Base-by-base conservation (phyloP, 805 yeast species). In the Maudiozyma bulderi region DNA sequence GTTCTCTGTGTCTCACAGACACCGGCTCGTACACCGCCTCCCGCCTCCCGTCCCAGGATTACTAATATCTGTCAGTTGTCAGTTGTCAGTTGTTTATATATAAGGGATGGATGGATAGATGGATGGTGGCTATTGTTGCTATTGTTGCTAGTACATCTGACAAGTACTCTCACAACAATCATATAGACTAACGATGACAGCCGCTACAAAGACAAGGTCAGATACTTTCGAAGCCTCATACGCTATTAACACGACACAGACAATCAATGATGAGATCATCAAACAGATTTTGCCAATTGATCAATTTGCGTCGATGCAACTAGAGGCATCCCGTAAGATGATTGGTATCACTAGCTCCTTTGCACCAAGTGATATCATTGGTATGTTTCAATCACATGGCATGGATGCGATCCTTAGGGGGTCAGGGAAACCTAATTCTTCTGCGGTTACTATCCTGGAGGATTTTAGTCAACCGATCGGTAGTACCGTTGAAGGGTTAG, bases 341-440 rank as follows among this genome's bases (percentile, higher is more conserved):
- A 14, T 50, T 8, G 72, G 80, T 1, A 84, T 90, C 3, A 68
- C 69, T 28, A 95, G 96, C 3, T 62, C 75, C 0, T 73, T 77
- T 3, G 81, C 96, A 5, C 98, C 98, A 1, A 85, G 95, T 1
- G 67, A 65, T 11, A 77, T 90, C 38, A 81, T 89, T 38, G 69
- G 69, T 46, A 77, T 85, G 0, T 77, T 91, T 49, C 90, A 84
- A 63, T 60, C 60, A 8, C 80, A 82, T 3, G 96, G 97, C 1
- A 78, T 81, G 54, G 97, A 91, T 60, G 96, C 96, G 3, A 86
- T 91, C 54, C 84, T 91, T 28, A 74, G 98, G 51, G 98, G 98
- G 6, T 80, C 96, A 0, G 97, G 97, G 3, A 75, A 72, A 50
- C 83, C 95, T 14, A 83, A 90, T 63, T 76, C 86, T 15, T 95